Base-by-base conservation (phyloP, 1,284 basidiomycete species). In the Mycena sp. region DNA sequence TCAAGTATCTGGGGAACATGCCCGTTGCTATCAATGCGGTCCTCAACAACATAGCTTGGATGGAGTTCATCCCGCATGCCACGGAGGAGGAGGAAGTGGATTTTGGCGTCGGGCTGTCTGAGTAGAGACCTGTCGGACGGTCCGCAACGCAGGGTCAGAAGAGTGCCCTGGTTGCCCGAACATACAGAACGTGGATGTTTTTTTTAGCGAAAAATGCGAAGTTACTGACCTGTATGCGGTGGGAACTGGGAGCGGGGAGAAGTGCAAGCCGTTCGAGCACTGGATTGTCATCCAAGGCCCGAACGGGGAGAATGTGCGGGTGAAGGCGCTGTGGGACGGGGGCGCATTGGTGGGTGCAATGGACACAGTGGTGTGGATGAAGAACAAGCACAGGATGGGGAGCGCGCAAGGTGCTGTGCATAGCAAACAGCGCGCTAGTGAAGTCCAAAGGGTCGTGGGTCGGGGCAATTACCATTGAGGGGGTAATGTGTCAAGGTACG, bases 221-320 rank as follows among this genome's bases (percentile, higher is more conserved):
- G 12, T 59, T 0, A 30, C 63, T 56, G 64, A 66, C 16, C 5
- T 63, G 56, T 63, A 66, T 35, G 40, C 14, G 6, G 64, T 58
- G 64, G 55, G 45, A 38, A 43, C 43, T 46, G 53, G 45, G 28
- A 19, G 17, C 11, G 50, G n/a, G 16, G 19, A 35, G 7, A 41
- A 23, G 23, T 59, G 51, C 19, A 29, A 35, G 17, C 48, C 57
- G 11, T 66, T 59, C 29, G 57, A 37, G 56, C 46, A 61, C 11
- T 45, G 43, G 43, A 46, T 54, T 0, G 40, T 25, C 11, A 28
- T 57, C 17, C 26, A 49, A 2, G 53, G 52, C 10, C 44, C 38
- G 29, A 26, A 43, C 1, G 57, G 61, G 37, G 61, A 56, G 54
- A 51, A 43, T 6, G 49, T 63, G 19, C n/a, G 56, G 3, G 57